Percentiles rank a stretch among this genome's conserved stretches.
Evolutionary conservation across 768 basidiomycete genomes (phyloP).

Genomic region (Tylopilus sp.): DNA sequence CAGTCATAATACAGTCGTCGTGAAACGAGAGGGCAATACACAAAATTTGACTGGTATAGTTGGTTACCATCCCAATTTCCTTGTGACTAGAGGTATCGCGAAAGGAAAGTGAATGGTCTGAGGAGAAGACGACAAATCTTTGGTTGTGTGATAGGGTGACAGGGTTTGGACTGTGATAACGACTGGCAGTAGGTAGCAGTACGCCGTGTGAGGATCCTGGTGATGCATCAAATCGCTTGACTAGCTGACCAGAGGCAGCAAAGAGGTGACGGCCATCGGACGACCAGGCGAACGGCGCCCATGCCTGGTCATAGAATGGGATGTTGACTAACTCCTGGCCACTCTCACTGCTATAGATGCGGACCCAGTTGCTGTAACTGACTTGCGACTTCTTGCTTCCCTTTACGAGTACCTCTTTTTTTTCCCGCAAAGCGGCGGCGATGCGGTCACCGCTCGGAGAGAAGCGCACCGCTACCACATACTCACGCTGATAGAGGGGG

Average conservation of each 20-base stretch:
- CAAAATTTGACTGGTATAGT: too few species aligned
- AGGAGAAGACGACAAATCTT: background rate
- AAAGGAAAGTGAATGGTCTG: background rate
- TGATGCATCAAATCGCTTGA: background rate
- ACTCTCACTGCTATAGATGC: background rate
- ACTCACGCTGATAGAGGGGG: background rate
- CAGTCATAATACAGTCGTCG: background rate
- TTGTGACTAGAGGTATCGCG: background rate
- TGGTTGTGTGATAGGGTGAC: background rate
- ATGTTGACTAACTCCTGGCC: background rate
- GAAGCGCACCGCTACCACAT: background rate
- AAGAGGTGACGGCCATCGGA: background rate
- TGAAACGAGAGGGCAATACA: background rate
- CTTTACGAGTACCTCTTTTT: background rate
- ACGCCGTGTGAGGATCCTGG: background rate
- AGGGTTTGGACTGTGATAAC: background rate
- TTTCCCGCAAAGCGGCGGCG: background rate
- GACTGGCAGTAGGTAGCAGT: background rate
- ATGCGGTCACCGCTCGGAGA: conserved; percentile 6
- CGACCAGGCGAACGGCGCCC: background rate
- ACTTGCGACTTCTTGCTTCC: background rate
- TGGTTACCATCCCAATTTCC: background rate
- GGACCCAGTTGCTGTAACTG: background rate
- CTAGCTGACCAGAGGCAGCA: background rate
- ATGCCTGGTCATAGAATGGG: background rate